Conservation (phyloP, 805 yeast genomes). For the Spathaspora hagerdaliae region DNA sequence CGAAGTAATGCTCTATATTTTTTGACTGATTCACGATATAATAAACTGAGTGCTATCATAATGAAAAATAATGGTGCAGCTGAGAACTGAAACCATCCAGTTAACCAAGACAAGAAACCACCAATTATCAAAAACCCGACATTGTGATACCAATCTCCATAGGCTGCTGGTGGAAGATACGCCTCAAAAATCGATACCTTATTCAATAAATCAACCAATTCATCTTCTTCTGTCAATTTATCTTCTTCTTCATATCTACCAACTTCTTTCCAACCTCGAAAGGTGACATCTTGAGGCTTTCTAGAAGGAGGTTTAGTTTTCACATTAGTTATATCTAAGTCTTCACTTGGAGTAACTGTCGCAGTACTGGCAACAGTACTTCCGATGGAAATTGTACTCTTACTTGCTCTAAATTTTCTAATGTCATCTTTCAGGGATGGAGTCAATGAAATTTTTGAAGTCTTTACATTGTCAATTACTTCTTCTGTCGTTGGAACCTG, state of each 20-base stretch:
- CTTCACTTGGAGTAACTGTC: slow-evolving; percentile 28
- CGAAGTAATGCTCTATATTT: slow-evolving; percentile 72
- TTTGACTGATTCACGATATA: slow-evolving; percentile 80
- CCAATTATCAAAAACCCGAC: slow-evolving; percentile 67
- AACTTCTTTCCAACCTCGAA: slow-evolving; percentile 92
- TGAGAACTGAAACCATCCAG: slow-evolving; percentile 75
- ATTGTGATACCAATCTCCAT: slow-evolving; percentile 97
- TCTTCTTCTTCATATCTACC: slow-evolving; percentile 81
- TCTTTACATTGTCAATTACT: slow-evolving; percentile 2
- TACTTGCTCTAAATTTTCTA: background rate
- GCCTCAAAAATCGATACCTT: slow-evolving; percentile 72
- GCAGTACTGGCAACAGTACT: background rate
- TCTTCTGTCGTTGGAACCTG: slow-evolving; percentile 11
- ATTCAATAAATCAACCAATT: slow-evolving; percentile 63
- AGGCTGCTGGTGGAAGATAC: slow-evolving; percentile 66
- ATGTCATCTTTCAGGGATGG: background rate
- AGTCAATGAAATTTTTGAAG: background rate
- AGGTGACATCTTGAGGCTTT: slow-evolving; percentile 58
- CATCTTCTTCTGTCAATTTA: slow-evolving; percentile 62
- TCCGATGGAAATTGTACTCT: background rate
- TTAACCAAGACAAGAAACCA: slow-evolving; percentile 67
- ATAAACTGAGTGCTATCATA: slow-evolving; percentile 54
- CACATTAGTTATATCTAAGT: slow-evolving; percentile 29
- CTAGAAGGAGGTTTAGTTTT: slow-evolving; percentile 41
- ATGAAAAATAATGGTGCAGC: slow-evolving; percentile 79